Conservation (phyloP, 805 yeast genomes). For the Aciculoconidium aculeatum region DNA sequence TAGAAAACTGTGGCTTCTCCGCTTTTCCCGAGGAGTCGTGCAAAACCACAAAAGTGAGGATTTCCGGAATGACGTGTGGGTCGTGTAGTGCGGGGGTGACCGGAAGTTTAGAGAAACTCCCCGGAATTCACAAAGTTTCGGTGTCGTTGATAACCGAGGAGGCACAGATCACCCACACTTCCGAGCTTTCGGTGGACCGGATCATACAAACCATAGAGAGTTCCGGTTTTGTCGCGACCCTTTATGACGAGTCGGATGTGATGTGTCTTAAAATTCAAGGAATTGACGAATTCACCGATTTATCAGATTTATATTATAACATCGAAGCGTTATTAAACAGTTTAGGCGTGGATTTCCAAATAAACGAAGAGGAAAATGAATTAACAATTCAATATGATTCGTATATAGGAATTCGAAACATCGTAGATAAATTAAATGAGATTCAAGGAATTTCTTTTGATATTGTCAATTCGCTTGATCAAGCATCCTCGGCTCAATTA, state of each 20-base stretch:
- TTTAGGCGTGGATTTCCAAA: constrained; percentile 15
- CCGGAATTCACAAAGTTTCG: constrained; percentile 21
- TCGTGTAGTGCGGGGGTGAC: constrained; percentile 39
- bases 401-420: constrained; percentile 55
- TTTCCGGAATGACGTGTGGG: constrained; percentile 36
- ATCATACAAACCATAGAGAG: constrained; percentile 22
- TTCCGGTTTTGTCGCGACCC: constrained; percentile 25
- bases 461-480: constrained; percentile 45
- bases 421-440: constrained; percentile 41
- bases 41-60: constrained; percentile 5
- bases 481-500: constrained; percentile 55
- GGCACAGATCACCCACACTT: constrained; percentile 20
- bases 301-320: constrained; percentile 28
- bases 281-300: constrained; percentile 21
- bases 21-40: constrained; percentile 7
- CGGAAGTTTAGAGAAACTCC: constrained; percentile 18
- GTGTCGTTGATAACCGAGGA: constrained; percentile 35
- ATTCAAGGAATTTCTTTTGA: constrained; percentile 54
- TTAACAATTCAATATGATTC: constrained; percentile 47
- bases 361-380: constrained; percentile 16
- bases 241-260: constrained; percentile 7
- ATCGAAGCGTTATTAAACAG: constrained; percentile 34
- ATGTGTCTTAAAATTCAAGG: constrained; percentile 29
- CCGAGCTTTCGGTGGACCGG: constrained; percentile 8
- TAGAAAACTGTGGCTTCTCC: constrained; percentile 56